Percentiles rank a stretch among this genome's conserved stretches.
These are phyloP conservation scores for Hypoxylon sp. DNA, from an alignment of 2,329 filamentous ascomycete genomes.

Conservation along the genomic window DNA sequence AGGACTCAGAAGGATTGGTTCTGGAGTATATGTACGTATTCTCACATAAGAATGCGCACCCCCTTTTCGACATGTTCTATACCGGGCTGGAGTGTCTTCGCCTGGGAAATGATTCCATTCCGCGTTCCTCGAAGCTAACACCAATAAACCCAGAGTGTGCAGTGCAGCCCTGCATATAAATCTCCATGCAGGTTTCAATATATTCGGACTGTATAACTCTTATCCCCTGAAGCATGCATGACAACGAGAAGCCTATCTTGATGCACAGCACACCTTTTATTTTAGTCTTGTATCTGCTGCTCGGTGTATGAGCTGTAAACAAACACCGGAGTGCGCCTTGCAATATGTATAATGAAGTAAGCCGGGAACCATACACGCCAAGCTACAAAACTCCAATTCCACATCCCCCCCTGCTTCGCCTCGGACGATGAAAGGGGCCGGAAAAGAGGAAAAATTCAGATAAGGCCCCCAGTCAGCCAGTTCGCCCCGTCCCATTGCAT, in stretches of 20 bases:
- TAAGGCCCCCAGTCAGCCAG: background rate
- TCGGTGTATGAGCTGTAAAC: background rate
- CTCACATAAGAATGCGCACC: no score
- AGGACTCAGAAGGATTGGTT: no score
- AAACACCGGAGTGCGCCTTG: background rate
- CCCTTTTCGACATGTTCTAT: no score
- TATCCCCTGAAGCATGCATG: background rate
- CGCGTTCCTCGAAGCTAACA: background rate
- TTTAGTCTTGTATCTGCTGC: background rate
- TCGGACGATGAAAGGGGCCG: background rate
- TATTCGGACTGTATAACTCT: conserved; percentile 3
- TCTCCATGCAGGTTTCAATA: background rate
- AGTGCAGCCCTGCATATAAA: background rate
- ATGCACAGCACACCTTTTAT: conserved; percentile 15
- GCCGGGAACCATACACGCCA: background rate
- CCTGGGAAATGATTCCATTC: background rate
- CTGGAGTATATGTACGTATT: no score
- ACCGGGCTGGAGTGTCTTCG: no score
- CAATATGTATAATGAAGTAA: conserved; percentile 31
- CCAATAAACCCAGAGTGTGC: background rate
- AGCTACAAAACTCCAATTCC: conserved; percentile 23
- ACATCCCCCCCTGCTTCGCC: conserved; percentile 6
- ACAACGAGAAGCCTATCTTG: conserved; percentile 4
- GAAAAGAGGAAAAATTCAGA: background rate
- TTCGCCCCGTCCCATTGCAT: conserved; percentile 10